Conservation (phyloP, 345 rosid genomes). For the Gynandropsis gynandra region DNA sequence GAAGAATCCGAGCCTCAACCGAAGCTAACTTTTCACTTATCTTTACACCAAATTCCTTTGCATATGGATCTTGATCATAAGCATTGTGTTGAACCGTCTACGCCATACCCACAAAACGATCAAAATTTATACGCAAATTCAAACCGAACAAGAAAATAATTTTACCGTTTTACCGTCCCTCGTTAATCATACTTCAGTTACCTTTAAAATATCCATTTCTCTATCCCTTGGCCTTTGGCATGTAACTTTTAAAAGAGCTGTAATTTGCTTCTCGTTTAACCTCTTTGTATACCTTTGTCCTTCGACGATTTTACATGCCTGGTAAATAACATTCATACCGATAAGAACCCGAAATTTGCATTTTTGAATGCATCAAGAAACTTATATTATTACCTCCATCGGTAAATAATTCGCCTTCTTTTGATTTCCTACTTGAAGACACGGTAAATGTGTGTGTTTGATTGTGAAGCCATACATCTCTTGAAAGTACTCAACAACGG, state of each 20-base stretch:
- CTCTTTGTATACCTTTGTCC: conserved; percentile 94
- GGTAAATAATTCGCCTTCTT: conserved; percentile 96
- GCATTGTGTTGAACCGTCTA: conserved; percentile 90
- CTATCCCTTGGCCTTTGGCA: conserved; percentile 96
- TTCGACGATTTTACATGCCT: conserved; percentile 99
- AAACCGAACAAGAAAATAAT: not conserved
- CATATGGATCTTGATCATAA: conserved; percentile 89
- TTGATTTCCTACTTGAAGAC: conserved; percentile 98
- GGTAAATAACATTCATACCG: not conserved
- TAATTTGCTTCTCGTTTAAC: conserved; percentile 91
- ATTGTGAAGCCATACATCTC: conserved; percentile 98
- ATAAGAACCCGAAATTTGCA: not conserved
- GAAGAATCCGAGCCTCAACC: conserved; percentile 98
- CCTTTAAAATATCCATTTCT: conserved; percentile 79
- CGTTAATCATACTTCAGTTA: conserved; percentile 4
- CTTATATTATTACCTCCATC: conserved; percentile 63
- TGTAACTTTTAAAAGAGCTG: conserved; percentile 82
- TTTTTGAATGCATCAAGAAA: not conserved
- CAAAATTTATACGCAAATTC: not conserved
- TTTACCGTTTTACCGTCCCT: no score
- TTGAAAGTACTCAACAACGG: conserved; percentile 92
- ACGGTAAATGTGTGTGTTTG: conserved; percentile 84
- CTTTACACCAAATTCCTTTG: conserved; percentile 89
- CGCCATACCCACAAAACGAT: conserved; percentile 4
- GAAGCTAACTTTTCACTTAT: conserved; percentile 90